Base-by-base conservation (phyloP, 2,329 filamentous ascomycete genomes). In the Bipolaris zeicola region DNA sequence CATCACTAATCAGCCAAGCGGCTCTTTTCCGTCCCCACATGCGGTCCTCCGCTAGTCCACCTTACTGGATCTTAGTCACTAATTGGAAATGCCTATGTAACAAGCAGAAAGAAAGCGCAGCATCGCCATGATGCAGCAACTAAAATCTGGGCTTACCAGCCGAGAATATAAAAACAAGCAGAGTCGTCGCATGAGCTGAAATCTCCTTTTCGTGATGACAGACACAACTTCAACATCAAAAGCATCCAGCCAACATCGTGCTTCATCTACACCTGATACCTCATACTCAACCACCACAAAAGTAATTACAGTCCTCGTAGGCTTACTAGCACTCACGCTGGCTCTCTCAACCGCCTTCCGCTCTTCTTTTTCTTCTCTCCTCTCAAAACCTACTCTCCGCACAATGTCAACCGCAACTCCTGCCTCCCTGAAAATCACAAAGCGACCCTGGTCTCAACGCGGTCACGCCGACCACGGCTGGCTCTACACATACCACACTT, bases 401-500 rank as follows among this genome's bases (percentile, higher is more conserved):
- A 67, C 73, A 60, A 79, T 79, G 75, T 72, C 77, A n/a, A 74
- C 74, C n/a, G 60, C 67, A 36, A 46, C 55, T 4, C 53, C 71
- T 8, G 45, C 66, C 2, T 52, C 65, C n/a, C 68, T 80, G 66
- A 90, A 89, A 69, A 89, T 96, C 78, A 85, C 84, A 36, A 88
- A 89, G 50, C 90, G 92, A 62, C 86, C 85, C 56, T 95, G 90
- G 65, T 80, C 82, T 57, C 81, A 84, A 42, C 85, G 92, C 49
- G 92, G 92, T 31, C 89, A 93, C 75, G 84, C 86, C 34, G 86
- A 96, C 74, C 90, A 96, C 75, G 91, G 89, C 75, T 96, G 92
- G 92, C 85, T 96, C 7, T 89, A 94, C 78, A 89, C 88, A 6
- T 95, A 90, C 79, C 91, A 96, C 80, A 91, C 88, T 61, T 96